Base-by-base conservation (phyloP, 164 flowering plant genomes). In the Kingdonia uniflora region DNA sequence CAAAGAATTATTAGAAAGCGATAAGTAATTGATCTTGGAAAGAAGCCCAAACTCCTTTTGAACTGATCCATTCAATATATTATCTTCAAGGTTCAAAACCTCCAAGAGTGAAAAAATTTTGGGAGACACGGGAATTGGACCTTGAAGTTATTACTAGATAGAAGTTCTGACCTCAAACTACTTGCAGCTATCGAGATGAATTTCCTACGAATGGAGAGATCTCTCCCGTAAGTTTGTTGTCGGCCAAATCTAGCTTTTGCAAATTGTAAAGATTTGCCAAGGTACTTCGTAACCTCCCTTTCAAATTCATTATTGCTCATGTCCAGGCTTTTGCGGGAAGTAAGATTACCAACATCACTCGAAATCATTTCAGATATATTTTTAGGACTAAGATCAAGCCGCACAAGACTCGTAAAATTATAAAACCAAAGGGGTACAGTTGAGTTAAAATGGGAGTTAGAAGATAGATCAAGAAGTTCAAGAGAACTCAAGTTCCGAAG, bases 401-500 rank as follows among this genome's bases (percentile, higher is more conserved):
- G 37, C 13, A 19, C 54, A 11, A 76, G 65, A 62, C 55, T 66
- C 11, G 26, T 41, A n/a, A 74, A 46, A 29, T 57, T 53, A 33
- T 65, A 63, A 13, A 76, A 50, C 75, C 75, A 70, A 19, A 51
- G 49, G 2, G 81, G 76, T 42, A 76, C 20, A 20, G 60, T 44
- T 29, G 35, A 29, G 35, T 29, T 29, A n/a, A n/a, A n/a, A 29
- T 3, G 8, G 4, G 4, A 8, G 4, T 29, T 29, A 3, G 6
- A 4, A 8, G 35, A 29, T 3, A 29, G 4, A 29, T 29, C 35
- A 29, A 29, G 35, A 29, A 3, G 35, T 29, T 8, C 35, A 4
- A 19, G 48, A 10, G 10, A 2, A 17, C 2, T 44, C 7, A 44
- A 19, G 5, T 19, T 11, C 15, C 15, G 48, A 44, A 44, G 22